These are phyloP conservation scores for Phytophthora idaei DNA, from an alignment of 352 stramenopile genomes.

Conservation along the genomic window DNA sequence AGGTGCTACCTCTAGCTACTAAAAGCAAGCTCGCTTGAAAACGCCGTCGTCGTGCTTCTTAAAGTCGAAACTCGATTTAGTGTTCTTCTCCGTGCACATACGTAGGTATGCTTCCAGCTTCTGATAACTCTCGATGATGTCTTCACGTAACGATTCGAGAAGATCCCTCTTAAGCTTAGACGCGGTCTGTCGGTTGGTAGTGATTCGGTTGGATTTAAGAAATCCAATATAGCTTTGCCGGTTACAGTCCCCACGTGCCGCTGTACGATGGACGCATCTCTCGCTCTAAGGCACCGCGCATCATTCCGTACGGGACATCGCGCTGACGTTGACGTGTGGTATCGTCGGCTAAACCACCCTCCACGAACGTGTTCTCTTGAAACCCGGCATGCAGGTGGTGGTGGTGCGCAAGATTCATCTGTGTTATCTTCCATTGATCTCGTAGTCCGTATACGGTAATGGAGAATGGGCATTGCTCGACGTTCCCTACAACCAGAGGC, in stretches of 20 bases:
- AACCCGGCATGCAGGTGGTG: constrained; percentile 2
- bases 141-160: neutral
- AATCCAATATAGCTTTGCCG: neutral
- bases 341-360: neutral
- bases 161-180: neutral
- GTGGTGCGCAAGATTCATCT: constrained; percentile 3
- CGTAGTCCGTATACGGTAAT: constrained; percentile 6
- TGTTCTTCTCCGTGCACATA: neutral
- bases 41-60: neutral
- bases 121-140: constrained; percentile 5
- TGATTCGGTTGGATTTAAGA: neutral
- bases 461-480: neutral
- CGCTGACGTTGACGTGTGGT: neutral
- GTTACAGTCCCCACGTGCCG: neutral
- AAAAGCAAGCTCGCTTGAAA: neutral
- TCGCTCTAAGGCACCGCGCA: neutral
- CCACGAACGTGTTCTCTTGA: constrained; percentile 1
- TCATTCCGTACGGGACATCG: neutral
- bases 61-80: neutral
- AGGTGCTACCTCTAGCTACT: no score
- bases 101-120: constrained; percentile 9
- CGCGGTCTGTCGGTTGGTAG: neutral
- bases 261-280: neutral
- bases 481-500: neutral
- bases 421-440: constrained; percentile 10